Base-by-base conservation (phyloP, 305 asterid species). In the Caryopteris hybrid region DNA sequence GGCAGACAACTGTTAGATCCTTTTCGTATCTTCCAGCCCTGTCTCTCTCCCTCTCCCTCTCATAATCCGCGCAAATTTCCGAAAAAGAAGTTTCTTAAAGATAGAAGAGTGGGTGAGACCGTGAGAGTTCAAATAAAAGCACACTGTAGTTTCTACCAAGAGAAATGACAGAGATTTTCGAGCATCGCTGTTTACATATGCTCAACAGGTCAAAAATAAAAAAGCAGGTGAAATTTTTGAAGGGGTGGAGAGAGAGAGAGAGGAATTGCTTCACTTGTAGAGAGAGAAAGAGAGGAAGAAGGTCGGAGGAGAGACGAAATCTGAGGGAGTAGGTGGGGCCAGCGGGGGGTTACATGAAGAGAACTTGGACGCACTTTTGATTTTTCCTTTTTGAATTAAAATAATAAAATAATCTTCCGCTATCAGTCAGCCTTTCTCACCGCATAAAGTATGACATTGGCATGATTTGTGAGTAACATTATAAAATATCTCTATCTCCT, bases 341-440 rank as follows among this genome's bases (percentile, higher is more conserved):
- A 80, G 5, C 53, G 70, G 43, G 69, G 67, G 75, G 42, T 66
- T 81, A 75, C 86, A 78, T 82, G 78, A 73, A 79, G 75, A 66
- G 86, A 82, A 82, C 82, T 82, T 82, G 29, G 86, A 82, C 86
- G 68, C 78, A 50, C 58, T 78, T 78, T 67, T 66, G 39, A 48
- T 47, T 72, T 69, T 69, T 62, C 23, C 43, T 42, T 27, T 42
- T 9, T 2, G 3, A 38, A 23, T 6, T 1, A 6, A 36, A 60
- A 22, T 1, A 17, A 56, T 42, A 13, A 16, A 29, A 21, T n/a
- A 56, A 45, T 9, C 17, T 59, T 43, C 61, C 56, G 79, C 74
- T 61, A 46, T 61, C 72, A 76, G 43, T 62, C 74, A 55, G 67
- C 45, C 14, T 27, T 46, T 34, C 72, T 14, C 55, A 34, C 72